phyloP scores from a whole-genome alignment of 495 filamentous ascomycete genomes.

The Bathelium albidoporum region DNA sequence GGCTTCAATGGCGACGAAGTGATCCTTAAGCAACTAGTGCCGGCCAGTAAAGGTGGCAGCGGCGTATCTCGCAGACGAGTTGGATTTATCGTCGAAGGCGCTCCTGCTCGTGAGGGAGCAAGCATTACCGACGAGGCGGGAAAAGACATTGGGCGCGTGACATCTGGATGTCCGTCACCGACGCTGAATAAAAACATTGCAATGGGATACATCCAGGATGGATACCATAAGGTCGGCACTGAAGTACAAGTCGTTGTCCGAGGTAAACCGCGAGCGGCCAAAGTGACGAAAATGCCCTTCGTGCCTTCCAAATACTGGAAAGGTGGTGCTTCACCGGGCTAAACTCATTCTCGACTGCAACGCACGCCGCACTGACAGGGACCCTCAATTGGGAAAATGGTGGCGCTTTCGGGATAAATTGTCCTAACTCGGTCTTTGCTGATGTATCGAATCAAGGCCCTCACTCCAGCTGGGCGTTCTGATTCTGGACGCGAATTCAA shows the following conservation, averaged over 20 bases:
- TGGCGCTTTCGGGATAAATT: too few species aligned
- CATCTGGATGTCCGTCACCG: conserved; percentile 82
- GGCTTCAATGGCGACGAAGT: conserved; percentile 62
- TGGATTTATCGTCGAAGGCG: conserved; percentile 72
- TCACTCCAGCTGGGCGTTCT: not conserved
- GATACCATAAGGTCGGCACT: conserved; percentile 77
- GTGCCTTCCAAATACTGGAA: conserved; percentile 65
- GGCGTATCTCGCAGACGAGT: conserved; percentile 65
- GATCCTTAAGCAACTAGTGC: conserved; percentile 60
- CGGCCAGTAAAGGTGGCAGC: conserved; percentile 52
- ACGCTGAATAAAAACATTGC: conserved; percentile 81
- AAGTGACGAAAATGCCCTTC: conserved; percentile 90
- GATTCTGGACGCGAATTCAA: not conserved
- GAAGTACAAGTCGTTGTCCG: conserved; percentile 71
- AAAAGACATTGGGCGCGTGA: conserved; percentile 59
- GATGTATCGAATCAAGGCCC: too few species aligned
- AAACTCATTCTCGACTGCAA: not conserved
- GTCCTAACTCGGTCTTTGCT: too few species aligned
- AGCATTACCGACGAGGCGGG: conserved; percentile 55
- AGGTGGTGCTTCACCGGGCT: conserved; percentile 13
- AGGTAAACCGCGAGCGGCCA: conserved; percentile 69
- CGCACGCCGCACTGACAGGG: too few species aligned
- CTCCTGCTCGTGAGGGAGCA: conserved; percentile 84
- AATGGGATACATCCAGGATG: conserved; percentile 86
- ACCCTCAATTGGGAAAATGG: too few species aligned